These are phyloP conservation scores for Corniculantispora saksenae DNA, from an alignment of 2,329 filamentous ascomycete genomes.

Conservation along the genomic window DNA sequence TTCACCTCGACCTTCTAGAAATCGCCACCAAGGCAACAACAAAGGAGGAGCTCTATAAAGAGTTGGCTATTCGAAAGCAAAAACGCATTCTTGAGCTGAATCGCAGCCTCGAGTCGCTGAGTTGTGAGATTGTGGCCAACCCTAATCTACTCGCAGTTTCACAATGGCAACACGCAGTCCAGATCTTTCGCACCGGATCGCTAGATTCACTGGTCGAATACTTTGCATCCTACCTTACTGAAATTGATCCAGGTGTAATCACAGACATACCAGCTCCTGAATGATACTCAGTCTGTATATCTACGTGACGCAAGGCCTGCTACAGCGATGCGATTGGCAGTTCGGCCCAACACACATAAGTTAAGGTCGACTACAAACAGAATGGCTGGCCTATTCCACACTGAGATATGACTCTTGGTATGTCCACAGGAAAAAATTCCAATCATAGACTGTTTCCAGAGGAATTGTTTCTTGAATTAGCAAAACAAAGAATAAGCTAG, in stretches of 20 bases:
- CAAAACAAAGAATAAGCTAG: no score
- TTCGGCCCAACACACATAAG: not conserved
- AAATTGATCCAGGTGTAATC: not conserved
- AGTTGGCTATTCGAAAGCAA: not conserved
- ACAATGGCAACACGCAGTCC: slow-evolving; percentile 6
- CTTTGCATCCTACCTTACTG: slow-evolving; percentile 1
- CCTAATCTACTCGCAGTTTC: not conserved
- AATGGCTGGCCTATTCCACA: not conserved
- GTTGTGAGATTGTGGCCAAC: slow-evolving; percentile 2
- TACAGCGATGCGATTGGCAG: not conserved
- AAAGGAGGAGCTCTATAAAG: slow-evolving; percentile 2
- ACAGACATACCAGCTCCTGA: not conserved
- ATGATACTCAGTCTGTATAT: not conserved
- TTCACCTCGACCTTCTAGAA: not conserved
- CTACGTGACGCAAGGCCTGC: not conserved
- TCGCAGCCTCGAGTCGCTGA: not conserved
- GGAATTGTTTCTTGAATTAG: no score
- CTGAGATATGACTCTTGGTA: not conserved
- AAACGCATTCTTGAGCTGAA: not conserved
- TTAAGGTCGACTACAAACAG: not conserved
- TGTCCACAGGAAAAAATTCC: not conserved
- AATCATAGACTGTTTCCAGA: not conserved
- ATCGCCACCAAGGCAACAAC: not conserved
- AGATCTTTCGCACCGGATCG: slow-evolving; percentile 4
- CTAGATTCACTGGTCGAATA: slow-evolving; percentile 1